Conservation (phyloP, 2,329 filamentous ascomycete species). For the Monosporascus sp. region DNA sequence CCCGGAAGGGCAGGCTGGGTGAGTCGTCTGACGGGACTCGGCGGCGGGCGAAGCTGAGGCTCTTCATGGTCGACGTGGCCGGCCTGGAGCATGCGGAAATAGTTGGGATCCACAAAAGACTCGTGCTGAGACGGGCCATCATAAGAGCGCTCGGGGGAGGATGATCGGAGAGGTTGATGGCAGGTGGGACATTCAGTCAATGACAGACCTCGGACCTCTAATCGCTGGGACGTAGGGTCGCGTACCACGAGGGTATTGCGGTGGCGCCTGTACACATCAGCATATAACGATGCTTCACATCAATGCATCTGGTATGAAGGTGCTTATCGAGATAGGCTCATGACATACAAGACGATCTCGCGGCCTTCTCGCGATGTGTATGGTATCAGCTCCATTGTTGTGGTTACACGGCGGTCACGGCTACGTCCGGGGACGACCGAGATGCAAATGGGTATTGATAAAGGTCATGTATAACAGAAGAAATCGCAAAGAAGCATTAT, state of each 20-base stretch:
- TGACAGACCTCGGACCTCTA: conserved; percentile 66
- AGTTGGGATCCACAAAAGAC: conserved; percentile 81
- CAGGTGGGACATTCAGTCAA: conserved; percentile 86
- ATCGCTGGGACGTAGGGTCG: conserved; percentile 76
- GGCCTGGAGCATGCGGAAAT: conserved; percentile 86
- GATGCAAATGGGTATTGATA: neutral
- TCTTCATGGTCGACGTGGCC: conserved; percentile 38
- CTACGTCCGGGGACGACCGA: conserved; percentile 4
- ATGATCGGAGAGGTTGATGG: conserved; percentile 60
- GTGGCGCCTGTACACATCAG: conserved; percentile 61
- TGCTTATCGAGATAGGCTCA: conserved; percentile 1
- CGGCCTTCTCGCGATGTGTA: conserved; percentile 68
- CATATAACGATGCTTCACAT: neutral
- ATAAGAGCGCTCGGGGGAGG: conserved; percentile 46
- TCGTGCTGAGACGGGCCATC: conserved; percentile 43
- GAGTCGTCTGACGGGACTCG: conserved; percentile 50
- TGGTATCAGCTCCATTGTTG: conserved; percentile 65
- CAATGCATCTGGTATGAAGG: neutral
- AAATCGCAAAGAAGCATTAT: too few relatives aligned
- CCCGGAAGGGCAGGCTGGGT: conserved; percentile 39
- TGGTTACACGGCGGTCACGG: neutral
- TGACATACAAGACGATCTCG: conserved; percentile 73
- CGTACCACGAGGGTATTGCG: conserved; percentile 89
- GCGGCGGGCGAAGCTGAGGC: conserved; percentile 37
- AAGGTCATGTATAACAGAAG: neutral